phyloP scores from a whole-genome alignment of 2,329 filamentous ascomycete genomes.

The Davidsoniella eucalypti region DNA sequence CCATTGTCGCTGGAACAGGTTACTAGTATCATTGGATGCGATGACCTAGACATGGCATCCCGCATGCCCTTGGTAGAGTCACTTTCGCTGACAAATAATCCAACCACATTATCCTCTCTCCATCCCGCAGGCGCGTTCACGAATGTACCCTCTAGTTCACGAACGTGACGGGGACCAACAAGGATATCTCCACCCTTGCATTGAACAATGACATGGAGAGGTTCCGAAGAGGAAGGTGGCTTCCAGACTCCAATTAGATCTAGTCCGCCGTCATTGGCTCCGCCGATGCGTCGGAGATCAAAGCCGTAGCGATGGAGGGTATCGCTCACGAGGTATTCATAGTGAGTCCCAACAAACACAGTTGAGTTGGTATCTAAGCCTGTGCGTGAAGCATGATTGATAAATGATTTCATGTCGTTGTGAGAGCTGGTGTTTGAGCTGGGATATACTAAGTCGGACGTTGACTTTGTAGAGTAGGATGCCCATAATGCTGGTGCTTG shows the following conservation, averaged over 20 bases:
- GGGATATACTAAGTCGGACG: slow-evolving; percentile 7
- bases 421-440: slow-evolving; percentile 24
- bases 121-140: slow-evolving; percentile 57
- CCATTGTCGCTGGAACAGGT: slow-evolving; percentile 34
- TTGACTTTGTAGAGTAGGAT: neutral
- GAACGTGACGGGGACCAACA: slow-evolving; percentile 41
- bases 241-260: slow-evolving; percentile 59
- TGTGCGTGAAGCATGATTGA: slow-evolving; percentile 42
- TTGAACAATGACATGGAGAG: slow-evolving; percentile 39
- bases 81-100: slow-evolving; percentile 50
- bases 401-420: slow-evolving; percentile 46
- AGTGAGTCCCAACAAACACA: slow-evolving; percentile 56
- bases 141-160: slow-evolving; percentile 71
- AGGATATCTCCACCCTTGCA: slow-evolving; percentile 47
- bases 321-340: slow-evolving; percentile 52
- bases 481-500: too few relatives aligned
- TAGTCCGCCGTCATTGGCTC: slow-evolving; percentile 51
- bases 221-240: slow-evolving; percentile 26
- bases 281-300: slow-evolving; percentile 46
- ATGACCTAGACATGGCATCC: slow-evolving; percentile 50
- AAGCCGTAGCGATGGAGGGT: slow-evolving; percentile 46
- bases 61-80: slow-evolving; percentile 65
- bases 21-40: slow-evolving; percentile 56
- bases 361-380: slow-evolving; percentile 39
- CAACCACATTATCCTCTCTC: slow-evolving; percentile 48